These are phyloP conservation scores for Yamadazyma siamensis DNA, from an alignment of 1,139 yeast species.

Conservation along the genomic window DNA sequence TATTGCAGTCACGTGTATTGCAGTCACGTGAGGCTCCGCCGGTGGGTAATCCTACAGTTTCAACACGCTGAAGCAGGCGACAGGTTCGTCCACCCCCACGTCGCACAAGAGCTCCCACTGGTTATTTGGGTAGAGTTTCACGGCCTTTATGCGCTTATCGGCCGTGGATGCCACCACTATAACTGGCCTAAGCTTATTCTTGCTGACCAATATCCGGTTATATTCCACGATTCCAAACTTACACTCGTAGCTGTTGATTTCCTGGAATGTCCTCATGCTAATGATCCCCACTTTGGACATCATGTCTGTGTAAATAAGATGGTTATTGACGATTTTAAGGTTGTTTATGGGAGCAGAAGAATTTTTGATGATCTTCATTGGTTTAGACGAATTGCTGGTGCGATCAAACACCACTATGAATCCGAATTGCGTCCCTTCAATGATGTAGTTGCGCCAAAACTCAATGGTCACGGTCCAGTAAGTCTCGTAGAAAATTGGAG, in stretches of 20 bases:
- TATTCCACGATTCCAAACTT: conserved; percentile 25
- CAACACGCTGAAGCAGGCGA: too few species aligned
- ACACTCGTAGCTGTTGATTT: conserved; percentile 20
- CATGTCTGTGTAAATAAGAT: conserved; percentile 27
- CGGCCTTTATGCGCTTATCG: conserved; percentile 3
- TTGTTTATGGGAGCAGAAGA: conserved; percentile 29
- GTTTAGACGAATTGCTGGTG: conserved; percentile 12
- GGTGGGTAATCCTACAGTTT: too few species aligned
- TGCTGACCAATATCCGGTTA: conserved; percentile 4
- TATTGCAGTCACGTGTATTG: too few species aligned
- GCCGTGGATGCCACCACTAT: conserved; percentile 5
- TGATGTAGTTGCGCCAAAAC: conserved; percentile 14
- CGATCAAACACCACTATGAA: conserved; percentile 22
- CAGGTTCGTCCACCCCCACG: not conserved
- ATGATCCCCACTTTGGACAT: conserved; percentile 32
- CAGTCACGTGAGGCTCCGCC: too few species aligned
- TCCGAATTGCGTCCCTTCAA: conserved; percentile 38
- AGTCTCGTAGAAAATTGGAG: conserved; percentile 4
- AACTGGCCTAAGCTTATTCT: conserved; percentile 1
- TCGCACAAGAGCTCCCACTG: conserved; percentile 3
- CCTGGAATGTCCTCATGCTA: conserved; percentile 17
- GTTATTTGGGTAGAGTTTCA: conserved; percentile 1
- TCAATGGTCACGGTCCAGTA: conserved; percentile 11
- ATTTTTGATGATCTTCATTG: conserved; percentile 16
- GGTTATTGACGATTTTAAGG: conserved; percentile 18